A percentile compares a stretch with the other conserved stretches of the same genome.
These are phyloP conservation scores for Peniophora sp. DNA, from an alignment of 1,284 basidiomycete species.

Conservation along the genomic window DNA sequence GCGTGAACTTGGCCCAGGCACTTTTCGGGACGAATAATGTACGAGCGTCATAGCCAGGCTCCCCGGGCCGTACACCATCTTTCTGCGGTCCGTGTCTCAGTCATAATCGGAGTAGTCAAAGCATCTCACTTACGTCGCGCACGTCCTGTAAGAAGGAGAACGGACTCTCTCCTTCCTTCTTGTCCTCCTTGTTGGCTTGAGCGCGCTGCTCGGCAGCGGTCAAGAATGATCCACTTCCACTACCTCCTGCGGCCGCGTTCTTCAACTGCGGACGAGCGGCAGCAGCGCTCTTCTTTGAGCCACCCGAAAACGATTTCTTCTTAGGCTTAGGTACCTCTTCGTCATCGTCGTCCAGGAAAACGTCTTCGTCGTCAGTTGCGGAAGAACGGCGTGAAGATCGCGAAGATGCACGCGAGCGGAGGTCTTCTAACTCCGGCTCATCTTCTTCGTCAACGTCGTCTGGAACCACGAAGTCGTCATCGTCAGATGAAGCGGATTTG, in stretches of 20 bases:
- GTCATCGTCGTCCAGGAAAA: slow-evolving; percentile 19
- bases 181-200: slow-evolving; percentile 72
- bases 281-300: slow-evolving; percentile 20
- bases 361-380: slow-evolving; percentile 7
- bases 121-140: slow-evolving; percentile 52
- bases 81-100: slow-evolving; percentile 42
- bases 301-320: slow-evolving; percentile 8
- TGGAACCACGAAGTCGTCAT: slow-evolving; percentile 62
- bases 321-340: slow-evolving; percentile 21
- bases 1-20: slow-evolving; percentile 84
- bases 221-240: slow-evolving; percentile 43
- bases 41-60: slow-evolving; percentile 89
- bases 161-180: slow-evolving; percentile 74
- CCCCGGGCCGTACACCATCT: slow-evolving; percentile 72
- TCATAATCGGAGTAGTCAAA: neutral
- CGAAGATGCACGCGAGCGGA: slow-evolving; percentile 23
- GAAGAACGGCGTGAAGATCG: slow-evolving; percentile 29
- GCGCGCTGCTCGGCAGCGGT: slow-evolving; percentile 83
- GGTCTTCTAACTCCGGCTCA: slow-evolving; percentile 1
- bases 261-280: neutral
- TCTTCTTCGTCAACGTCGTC: slow-evolving; percentile 34
- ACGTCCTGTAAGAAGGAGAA: slow-evolving; percentile 78
- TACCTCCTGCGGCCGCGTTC: neutral
- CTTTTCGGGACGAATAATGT: slow-evolving; percentile 79
- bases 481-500: slow-evolving; percentile 29